A percentile compares a stretch with the other conserved stretches of the same genome.
phyloP scores from a whole-genome alignment of 225 moss, liverwort and hornwort genomes.

The Physcomitrium patens region DNA sequence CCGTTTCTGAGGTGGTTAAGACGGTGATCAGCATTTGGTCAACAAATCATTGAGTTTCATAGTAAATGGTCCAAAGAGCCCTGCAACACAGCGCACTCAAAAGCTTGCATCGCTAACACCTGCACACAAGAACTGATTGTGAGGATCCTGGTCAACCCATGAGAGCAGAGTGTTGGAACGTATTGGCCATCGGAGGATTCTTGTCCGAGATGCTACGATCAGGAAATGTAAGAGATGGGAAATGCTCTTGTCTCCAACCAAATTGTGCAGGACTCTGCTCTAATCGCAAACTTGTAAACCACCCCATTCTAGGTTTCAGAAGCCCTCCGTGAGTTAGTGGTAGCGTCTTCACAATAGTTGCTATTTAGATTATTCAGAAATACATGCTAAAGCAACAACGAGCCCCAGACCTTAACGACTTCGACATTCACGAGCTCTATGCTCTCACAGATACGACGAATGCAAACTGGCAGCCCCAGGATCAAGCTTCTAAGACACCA shows the following conservation, averaged over 20 bases:
- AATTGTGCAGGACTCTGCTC: too few species aligned
- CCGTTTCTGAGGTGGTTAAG: conserved; percentile 47
- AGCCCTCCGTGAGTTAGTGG: background rate
- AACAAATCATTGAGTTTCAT: conserved; percentile 27
- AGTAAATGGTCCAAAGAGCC: conserved; percentile 1
- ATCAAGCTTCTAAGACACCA: too few species aligned
- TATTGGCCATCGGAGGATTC: too few species aligned
- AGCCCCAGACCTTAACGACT: background rate
- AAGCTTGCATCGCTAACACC: conserved; percentile 40
- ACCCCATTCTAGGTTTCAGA: conserved; percentile 7
- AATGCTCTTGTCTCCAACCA: too few species aligned
- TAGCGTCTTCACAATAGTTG: background rate
- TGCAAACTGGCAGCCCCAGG: background rate
- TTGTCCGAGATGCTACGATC: too few species aligned
- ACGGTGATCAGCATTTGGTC: conserved; percentile 52
- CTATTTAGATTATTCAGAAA: background rate
- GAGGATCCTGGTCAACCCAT: background rate
- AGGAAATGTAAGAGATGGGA: too few species aligned
- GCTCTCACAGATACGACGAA: background rate
- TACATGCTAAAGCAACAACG: background rate
- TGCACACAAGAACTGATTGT: background rate
- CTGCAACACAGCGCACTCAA: conserved; percentile 4
- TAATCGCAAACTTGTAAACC: background rate
- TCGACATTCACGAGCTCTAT: background rate
- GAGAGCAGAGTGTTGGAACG: too few species aligned